Conservation (phyloP, 2,329 filamentous ascomycete species). For the Clonostachys rosea region DNA sequence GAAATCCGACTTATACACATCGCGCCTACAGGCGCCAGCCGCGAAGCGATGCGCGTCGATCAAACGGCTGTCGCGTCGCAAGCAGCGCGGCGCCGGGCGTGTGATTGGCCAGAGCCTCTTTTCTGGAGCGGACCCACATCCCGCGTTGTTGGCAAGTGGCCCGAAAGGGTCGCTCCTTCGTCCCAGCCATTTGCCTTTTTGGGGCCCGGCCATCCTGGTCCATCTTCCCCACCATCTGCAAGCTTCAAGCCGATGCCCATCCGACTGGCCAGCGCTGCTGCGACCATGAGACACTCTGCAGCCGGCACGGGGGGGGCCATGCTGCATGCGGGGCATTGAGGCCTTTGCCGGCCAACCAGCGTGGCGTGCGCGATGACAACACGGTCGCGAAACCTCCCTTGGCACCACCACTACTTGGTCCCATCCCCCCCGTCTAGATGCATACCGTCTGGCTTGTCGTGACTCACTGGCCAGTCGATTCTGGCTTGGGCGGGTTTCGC, state of each 20-base stretch:
- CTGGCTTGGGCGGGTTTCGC: not conserved
- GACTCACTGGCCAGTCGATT: conserved; percentile 16
- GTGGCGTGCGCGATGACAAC: not conserved
- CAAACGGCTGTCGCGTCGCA: too few relatives aligned
- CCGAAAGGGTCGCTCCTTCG: too few relatives aligned
- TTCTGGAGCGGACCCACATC: too few relatives aligned
- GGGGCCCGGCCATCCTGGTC: too few relatives aligned
- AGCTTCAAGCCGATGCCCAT: not conserved
- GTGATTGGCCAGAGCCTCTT: too few relatives aligned
- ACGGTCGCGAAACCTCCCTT: not conserved
- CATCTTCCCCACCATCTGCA: too few relatives aligned
- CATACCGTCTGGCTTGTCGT: conserved; percentile 5
- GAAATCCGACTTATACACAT: too few relatives aligned
- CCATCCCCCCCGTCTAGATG: not conserved
- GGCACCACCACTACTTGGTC: not conserved
- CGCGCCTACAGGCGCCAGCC: too few relatives aligned
- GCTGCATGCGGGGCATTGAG: not conserved
- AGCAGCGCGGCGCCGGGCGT: too few relatives aligned
- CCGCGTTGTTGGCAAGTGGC: too few relatives aligned
- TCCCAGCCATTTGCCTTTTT: too few relatives aligned
- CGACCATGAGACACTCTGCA: conserved; percentile 1
- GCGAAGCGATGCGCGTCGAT: too few relatives aligned
- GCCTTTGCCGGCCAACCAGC: not conserved
- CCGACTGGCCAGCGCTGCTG: conserved; percentile 1
- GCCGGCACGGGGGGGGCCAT: not conserved